phyloP scores from a whole-genome alignment of 352 stramenopile species.

The Stramenopiles sp. region DNA sequence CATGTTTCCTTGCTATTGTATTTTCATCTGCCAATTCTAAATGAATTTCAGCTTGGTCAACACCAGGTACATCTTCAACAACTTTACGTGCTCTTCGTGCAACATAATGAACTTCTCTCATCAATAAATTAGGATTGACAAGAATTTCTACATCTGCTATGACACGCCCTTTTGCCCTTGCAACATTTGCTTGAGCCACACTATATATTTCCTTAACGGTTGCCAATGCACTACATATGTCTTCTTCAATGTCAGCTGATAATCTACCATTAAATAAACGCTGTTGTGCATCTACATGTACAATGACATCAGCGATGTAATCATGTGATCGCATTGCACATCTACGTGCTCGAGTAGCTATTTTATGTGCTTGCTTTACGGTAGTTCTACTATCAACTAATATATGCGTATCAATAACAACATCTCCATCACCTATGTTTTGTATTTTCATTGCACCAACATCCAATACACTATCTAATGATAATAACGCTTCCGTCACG shows the following conservation, averaged over 20 bases:
- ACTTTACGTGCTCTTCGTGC: conserved; percentile 2
- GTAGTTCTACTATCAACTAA: neutral
- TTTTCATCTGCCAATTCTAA: neutral
- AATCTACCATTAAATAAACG: neutral
- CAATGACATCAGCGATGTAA: neutral
- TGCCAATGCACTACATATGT: conserved; percentile 4
- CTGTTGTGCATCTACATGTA: conserved; percentile 2
- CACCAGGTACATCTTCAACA: conserved; percentile 1
- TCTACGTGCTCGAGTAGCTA: neutral
- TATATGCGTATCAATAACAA: neutral
- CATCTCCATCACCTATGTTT: neutral
- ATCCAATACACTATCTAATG: neutral
- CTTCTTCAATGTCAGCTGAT: neutral
- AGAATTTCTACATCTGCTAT: conserved; percentile 3
- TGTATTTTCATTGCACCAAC: neutral
- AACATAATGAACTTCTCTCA: conserved; percentile 6
- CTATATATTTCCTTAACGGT: conserved; percentile 1
- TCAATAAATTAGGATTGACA: neutral
- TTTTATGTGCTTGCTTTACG: neutral
- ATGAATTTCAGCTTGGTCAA: conserved; percentile 3
- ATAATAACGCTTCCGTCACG: neutral
- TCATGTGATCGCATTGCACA: neutral
- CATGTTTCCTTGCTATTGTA: no score
- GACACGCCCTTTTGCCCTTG: neutral
- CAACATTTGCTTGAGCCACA: neutral